These are phyloP conservation scores for Phyllosticta capitalensis DNA, from an alignment of 2,329 filamentous ascomycete species.

Conservation along the genomic window DNA sequence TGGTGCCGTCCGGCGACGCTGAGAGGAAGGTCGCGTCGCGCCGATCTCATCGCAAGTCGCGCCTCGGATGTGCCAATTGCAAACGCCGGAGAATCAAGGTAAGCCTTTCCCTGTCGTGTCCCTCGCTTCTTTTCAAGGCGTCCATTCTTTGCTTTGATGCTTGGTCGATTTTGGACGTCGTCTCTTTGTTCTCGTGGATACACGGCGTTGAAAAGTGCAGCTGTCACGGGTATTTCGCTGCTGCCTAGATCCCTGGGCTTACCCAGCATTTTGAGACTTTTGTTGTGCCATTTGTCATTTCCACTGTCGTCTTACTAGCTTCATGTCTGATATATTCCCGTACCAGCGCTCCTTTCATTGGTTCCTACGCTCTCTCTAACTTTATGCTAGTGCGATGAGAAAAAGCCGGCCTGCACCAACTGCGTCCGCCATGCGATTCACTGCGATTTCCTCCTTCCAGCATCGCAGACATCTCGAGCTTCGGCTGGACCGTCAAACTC, in stretches of 20 bases:
- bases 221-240: not conserved
- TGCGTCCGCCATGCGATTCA: slow-evolving; percentile 21
- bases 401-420: slow-evolving; percentile 21
- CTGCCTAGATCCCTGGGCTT: not conserved
- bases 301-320: no score
- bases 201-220: not conserved
- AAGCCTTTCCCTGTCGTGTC: not conserved
- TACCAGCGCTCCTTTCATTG: not conserved
- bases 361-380: not conserved
- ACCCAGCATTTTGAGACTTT: not conserved
- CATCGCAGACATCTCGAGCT: slow-evolving; percentile 5
- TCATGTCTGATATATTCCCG: no score
- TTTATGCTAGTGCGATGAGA: slow-evolving; percentile 20
- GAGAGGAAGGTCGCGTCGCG: slow-evolving; percentile 1
- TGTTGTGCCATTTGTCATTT: no score
- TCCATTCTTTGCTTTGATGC: no score
- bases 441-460: slow-evolving; percentile 18
- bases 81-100: slow-evolving; percentile 10
- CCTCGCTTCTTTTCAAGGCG: no score
- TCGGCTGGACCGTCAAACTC: slow-evolving; percentile 9
- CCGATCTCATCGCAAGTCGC: slow-evolving; percentile 10
- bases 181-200: not conserved
- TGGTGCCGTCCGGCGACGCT: not conserved
- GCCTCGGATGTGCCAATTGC: slow-evolving; percentile 7
- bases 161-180: not conserved